Evolutionary conservation across 148 eudicot species (phyloP).

Genomic region (Hydrangea macrophylla): DNA sequence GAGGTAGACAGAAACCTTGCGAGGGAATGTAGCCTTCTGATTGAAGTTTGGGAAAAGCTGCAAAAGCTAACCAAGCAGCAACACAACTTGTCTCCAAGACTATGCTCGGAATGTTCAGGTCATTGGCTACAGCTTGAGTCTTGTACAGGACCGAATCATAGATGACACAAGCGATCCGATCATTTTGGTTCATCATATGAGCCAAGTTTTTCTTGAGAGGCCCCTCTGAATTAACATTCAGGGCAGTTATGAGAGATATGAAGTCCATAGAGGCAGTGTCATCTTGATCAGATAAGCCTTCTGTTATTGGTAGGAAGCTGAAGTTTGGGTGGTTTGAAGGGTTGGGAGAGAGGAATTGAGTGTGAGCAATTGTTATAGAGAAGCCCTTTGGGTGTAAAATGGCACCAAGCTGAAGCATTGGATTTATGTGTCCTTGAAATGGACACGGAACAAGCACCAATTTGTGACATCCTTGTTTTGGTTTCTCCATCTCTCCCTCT

Average conservation of each 20-base stretch:
- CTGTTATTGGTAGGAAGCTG: constrained; percentile 26
- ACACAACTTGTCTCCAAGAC: constrained; percentile 27
- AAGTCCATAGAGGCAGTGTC: neutral
- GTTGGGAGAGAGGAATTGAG: constrained; percentile 24
- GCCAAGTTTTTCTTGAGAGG: constrained; percentile 28
- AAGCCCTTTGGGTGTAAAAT: constrained; percentile 36
- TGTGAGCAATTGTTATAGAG: constrained; percentile 33
- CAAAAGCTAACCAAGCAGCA: constrained; percentile 18
- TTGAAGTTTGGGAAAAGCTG: constrained; percentile 16
- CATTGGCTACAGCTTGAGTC: constrained; percentile 24
- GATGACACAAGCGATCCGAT: constrained; percentile 28
- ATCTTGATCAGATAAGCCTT: constrained; percentile 11
- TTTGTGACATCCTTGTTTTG: neutral
- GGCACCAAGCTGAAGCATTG: constrained; percentile 41
- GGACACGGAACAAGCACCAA: constrained; percentile 33
- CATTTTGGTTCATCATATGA: constrained; percentile 11
- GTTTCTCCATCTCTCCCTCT: constrained; percentile 1
- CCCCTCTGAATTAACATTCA: constrained; percentile 22
- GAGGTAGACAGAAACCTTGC: constrained; percentile 17
- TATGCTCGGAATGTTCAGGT: constrained; percentile 36
- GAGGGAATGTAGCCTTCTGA: constrained; percentile 35
- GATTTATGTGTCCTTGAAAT: constrained; percentile 39
- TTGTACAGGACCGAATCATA: constrained; percentile 28
- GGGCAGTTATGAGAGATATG: constrained; percentile 3
- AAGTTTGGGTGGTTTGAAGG: constrained; percentile 34